Conservation (phyloP, 140 eudicot species). For the Eryngium alpinum region DNA sequence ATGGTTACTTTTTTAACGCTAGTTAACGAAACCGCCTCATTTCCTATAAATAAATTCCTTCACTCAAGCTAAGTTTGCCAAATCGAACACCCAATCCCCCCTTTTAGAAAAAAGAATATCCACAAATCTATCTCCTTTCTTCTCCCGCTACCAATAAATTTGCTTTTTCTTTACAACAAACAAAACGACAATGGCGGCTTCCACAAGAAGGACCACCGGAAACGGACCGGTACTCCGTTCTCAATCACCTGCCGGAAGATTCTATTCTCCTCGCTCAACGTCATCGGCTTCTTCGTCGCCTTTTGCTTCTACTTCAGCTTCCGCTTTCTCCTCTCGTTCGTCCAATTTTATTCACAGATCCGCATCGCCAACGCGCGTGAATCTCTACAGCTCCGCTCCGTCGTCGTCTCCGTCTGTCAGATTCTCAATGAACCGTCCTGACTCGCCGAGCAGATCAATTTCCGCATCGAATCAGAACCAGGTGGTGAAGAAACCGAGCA, state of each 20-base stretch:
- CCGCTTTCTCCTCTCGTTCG: constrained; percentile 31
- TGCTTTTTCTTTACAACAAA: neutral
- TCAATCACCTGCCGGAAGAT: constrained; percentile 41
- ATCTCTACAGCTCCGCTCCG: constrained; percentile 22
- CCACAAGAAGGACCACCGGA: constrained; percentile 27
- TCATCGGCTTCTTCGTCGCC: constrained; percentile 26
- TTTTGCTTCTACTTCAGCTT: constrained; percentile 41
- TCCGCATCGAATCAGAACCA: constrained; percentile 27
- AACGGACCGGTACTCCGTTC: constrained; percentile 52
- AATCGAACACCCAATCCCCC: constrained; percentile 31
- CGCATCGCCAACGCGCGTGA: constrained; percentile 58
- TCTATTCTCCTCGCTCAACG: constrained; percentile 24
- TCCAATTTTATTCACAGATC: constrained; percentile 31
- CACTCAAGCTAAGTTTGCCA: constrained; percentile 61
- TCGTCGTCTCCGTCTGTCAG: constrained; percentile 26
- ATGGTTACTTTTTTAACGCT: neutral
- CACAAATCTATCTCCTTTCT: neutral
- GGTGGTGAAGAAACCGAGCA: constrained; percentile 1
- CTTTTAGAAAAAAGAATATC: constrained; percentile 11
- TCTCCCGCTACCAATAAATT: too few relatives aligned
- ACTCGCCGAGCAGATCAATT: constrained; percentile 44
- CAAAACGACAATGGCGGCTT: constrained; percentile 37
- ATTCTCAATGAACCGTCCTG: constrained; percentile 38
- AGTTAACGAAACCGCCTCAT: neutral
- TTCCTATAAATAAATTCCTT: constrained; percentile 55